Percentiles rank a stretch among this genome's conserved stretches.
Evolutionary conservation across 2,329 filamentous ascomycete species (phyloP).

Genomic region (Raffaelea deltoideospora): DNA sequence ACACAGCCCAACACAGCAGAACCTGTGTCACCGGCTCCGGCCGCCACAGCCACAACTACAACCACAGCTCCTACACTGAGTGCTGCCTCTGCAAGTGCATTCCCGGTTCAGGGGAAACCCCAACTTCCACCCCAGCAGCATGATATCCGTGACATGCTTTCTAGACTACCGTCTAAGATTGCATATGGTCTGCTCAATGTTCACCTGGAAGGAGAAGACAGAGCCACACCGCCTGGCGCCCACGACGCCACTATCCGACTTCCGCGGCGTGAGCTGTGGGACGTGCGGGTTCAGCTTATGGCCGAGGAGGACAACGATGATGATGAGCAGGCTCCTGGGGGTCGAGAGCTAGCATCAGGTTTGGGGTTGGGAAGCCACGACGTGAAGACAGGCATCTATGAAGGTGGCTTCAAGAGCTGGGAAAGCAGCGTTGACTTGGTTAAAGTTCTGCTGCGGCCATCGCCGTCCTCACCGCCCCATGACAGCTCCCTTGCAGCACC

Average conservation of each 20-base stretch:
- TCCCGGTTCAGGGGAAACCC: conserved; percentile 46
- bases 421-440: conserved; percentile 72
- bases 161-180: conserved; percentile 55
- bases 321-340: too few relatives aligned
- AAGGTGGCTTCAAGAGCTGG: conserved; percentile 83
- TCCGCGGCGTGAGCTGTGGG: conserved; percentile 65
- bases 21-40: conserved; percentile 5
- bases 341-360: conserved; percentile 27
- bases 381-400: conserved; percentile 68
- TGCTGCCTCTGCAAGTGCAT: conserved; percentile 27
- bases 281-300: conserved; percentile 69
- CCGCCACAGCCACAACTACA: conserved; percentile 9
- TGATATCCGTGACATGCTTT: conserved; percentile 33
- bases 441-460: conserved; percentile 40
- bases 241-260: conserved; percentile 25
- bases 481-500: too few relatives aligned
- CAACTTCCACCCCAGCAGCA: conserved; percentile 40
- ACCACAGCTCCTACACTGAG: conserved; percentile 6
- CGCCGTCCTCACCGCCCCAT: conserved; percentile 17
- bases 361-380: conserved; percentile 56
- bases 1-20: conserved; percentile 4
- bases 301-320: conserved; percentile 50
- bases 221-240: conserved; percentile 4
- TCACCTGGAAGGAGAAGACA: conserved; percentile 31
- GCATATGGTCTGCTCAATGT: conserved; percentile 50